Evolutionary conservation across 1,284 basidiomycete genomes (phyloP).

Genomic region (Cutaneotrichosporon curvatum): DNA sequence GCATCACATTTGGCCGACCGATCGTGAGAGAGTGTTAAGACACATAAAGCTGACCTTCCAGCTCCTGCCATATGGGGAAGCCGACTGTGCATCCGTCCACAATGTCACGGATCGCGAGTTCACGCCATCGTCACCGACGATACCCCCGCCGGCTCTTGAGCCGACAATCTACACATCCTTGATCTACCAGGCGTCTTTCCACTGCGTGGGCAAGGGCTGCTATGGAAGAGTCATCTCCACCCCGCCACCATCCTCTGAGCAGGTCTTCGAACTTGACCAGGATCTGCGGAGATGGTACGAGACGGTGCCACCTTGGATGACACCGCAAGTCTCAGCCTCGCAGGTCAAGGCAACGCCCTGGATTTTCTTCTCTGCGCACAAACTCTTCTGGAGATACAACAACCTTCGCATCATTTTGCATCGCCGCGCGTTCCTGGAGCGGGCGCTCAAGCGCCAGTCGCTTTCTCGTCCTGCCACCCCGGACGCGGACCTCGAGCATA

Average conservation of each 20-base stretch:
- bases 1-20: conserved; percentile 27
- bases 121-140: conserved; percentile 9
- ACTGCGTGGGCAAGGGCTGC: conserved; percentile 11
- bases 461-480: conserved; percentile 1
- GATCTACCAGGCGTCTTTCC: conserved; percentile 19
- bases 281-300: conserved; percentile 12
- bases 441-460: conserved; percentile 13
- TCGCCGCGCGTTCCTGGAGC: conserved; percentile 20
- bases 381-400: conserved; percentile 24
- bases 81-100: conserved; percentile 17
- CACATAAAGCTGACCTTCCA: background rate
- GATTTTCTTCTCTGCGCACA: conserved; percentile 21
- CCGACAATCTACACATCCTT: conserved; percentile 20
- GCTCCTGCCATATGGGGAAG: conserved; percentile 18
- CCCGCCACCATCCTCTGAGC: conserved; percentile 12
- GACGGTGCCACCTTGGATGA: conserved; percentile 15
- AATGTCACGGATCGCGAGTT: conserved; percentile 19
- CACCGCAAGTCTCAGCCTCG: background rate
- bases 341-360: conserved; percentile 15
- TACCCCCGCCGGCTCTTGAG: conserved; percentile 8
- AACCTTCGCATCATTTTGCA: conserved; percentile 23
- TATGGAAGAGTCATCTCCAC: conserved; percentile 19
- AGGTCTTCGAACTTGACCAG: conserved; percentile 17
- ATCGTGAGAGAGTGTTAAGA: conserved; percentile 21
- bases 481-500: conserved; percentile 7